Conservation (phyloP, 2,329 filamentous ascomycete species). For the Stromatinia cepivora region DNA sequence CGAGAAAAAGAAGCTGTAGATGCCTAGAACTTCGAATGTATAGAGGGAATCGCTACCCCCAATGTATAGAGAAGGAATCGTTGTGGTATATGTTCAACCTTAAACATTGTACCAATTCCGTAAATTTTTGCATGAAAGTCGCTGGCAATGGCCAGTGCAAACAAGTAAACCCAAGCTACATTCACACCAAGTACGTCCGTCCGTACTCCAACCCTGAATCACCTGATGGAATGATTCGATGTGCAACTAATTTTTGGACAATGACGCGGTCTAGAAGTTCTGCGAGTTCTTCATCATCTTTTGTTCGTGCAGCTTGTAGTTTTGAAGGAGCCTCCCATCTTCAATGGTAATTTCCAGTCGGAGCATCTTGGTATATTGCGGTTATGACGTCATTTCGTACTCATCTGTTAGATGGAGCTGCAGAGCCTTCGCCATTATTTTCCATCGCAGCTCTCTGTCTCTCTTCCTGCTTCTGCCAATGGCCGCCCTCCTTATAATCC, state of each 20-base stretch:
- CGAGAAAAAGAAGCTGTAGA: constrained; percentile 84
- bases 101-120: neutral
- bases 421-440: constrained; percentile 11
- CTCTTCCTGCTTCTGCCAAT: constrained; percentile 77
- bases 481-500: constrained; percentile 80
- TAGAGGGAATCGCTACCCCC: neutral
- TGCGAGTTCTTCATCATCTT: neutral
- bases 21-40: constrained; percentile 13
- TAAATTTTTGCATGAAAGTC: neutral
- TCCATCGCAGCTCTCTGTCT: constrained; percentile 22
- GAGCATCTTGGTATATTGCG: neutral
- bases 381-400: neutral
- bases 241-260: no score
- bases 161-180: neutral
- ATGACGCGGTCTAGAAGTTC: no score
- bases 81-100: constrained; percentile 3
- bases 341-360: no score
- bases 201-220: neutral
- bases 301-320: neutral
- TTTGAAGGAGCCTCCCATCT: neutral
- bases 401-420: constrained; percentile 4
- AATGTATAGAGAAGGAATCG: neutral
- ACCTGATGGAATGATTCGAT: neutral
- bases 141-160: neutral
- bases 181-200: neutral